These are phyloP conservation scores for Cyclotella atomus DNA, from an alignment of 108 stramenopile species.

Conservation along the genomic window DNA sequence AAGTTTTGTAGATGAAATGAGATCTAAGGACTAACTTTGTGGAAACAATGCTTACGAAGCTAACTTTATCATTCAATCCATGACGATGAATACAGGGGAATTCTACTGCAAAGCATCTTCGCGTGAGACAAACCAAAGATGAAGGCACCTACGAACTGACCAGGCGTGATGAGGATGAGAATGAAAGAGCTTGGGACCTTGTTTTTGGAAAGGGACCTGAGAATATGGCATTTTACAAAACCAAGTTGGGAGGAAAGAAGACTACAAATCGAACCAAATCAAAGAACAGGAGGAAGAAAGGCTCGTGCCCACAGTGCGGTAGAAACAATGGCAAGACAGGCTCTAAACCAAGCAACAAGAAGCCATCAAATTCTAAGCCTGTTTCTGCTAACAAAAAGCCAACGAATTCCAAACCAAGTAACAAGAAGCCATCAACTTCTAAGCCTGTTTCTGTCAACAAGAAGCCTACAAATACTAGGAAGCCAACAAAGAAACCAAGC, in stretches of 20 bases:
- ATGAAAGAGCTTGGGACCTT: slow-evolving; percentile 5
- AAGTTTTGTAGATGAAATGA: background rate
- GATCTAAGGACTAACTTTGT: background rate
- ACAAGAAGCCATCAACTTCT: no score
- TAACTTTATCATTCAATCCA: no score
- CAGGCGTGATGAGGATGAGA: background rate
- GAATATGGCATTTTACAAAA: background rate
- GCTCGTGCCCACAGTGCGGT: background rate
- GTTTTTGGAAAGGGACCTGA: background rate
- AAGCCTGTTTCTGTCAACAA: no score
- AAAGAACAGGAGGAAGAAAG: background rate
- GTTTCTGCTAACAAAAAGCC: no score
- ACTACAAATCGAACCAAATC: background rate
- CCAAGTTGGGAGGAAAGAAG: background rate
- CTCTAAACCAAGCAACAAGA: no score
- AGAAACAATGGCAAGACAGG: background rate
- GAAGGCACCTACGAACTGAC: background rate
- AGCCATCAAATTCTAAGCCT: no score
- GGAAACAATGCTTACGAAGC: no score
- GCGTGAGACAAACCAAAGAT: background rate
- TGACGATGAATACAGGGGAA: background rate
- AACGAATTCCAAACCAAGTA: no score
- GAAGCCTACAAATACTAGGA: no score
- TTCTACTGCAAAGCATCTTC: background rate
- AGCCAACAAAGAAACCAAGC: background rate